phyloP scores from a whole-genome alignment of 805 yeast species.

The Wickerhamiella alocasiicola region DNA sequence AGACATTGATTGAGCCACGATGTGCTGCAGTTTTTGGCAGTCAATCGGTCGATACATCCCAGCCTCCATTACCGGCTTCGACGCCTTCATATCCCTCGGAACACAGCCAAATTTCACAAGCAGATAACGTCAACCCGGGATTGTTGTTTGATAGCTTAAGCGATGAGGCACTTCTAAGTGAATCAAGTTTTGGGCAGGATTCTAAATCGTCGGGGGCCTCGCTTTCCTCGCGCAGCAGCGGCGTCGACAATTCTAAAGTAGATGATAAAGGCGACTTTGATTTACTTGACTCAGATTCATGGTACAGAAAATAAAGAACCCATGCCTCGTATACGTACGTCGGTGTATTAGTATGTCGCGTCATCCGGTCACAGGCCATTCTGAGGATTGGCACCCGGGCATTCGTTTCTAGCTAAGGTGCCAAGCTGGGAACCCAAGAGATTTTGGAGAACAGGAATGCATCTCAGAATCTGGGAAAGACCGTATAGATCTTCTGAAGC shows the following conservation, averaged over 20 bases:
- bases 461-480: no score
- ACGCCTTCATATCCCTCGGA: background rate
- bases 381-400: no score
- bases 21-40: background rate
- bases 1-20: background rate
- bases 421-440: no score
- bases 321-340: no score
- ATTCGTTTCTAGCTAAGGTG: no score
- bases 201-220: background rate
- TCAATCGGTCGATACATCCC: background rate
- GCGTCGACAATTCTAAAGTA: background rate
- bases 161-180: slow-evolving; percentile 2
- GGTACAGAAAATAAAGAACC: slow-evolving; percentile 5
- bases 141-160: slow-evolving; percentile 2
- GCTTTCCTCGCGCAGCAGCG: background rate
- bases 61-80: background rate
- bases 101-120: background rate
- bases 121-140: background rate
- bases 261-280: slow-evolving; percentile 1
- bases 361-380: no score
- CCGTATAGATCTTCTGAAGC: no score
- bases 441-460: no score
- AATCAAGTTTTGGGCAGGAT: background rate
- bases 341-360: no score
- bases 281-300: slow-evolving; percentile 7